Base-by-base conservation (phyloP, 768 basidiomycete species). In the Fomitopsis pulvina region DNA sequence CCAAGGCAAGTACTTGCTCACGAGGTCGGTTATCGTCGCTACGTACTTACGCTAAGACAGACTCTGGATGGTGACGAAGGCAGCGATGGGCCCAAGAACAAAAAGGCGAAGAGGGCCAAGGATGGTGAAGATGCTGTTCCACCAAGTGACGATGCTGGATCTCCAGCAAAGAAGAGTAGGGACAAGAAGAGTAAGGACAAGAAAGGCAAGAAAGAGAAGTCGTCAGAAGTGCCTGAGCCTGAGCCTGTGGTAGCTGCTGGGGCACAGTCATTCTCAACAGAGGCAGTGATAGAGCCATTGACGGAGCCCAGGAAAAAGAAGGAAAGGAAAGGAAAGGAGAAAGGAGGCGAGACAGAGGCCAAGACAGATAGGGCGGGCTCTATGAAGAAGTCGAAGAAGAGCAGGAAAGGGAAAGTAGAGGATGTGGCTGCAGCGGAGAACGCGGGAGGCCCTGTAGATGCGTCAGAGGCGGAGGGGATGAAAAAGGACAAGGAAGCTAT, bases 121-220 rank as follows among this genome's bases (percentile, higher is more conserved):
- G 44, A 41, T 29, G 39, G 45, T 25, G 32, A 45, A 4, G 25
- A 50, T 16, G 52, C 43, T 20, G 44, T 47, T 16, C 39, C 56
- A 1, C 45, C 48, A 4, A 45, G 45, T 24, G n/a, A 41, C 2
- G 14, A 29, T 50, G 7, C 48, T 22, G 50, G n/a, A n/a, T n/a
- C 54, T 18, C 51, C 53, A 29, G 40, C 27, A 38, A 45, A 46
- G 39, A 41, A 56, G 52, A 52, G 50, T 22, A 57, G n/a, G n/a
- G n/a, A 63, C 39, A 54, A 57, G 38, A 63, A 61, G 56, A 63
- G 64, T 28, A 61, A 63, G 47, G 66, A 66, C 50, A 62, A 59
- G 50, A 50, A 51, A 41, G 57, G 54, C 26, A 52, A 63, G 56
- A 47, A 52, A 59, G 51, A 52, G 25, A 26, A n/a, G 48, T 8